These are phyloP conservation scores for Nelumbo lutea DNA, from an alignment of 164 flowering plant species.

Conservation along the genomic window DNA sequence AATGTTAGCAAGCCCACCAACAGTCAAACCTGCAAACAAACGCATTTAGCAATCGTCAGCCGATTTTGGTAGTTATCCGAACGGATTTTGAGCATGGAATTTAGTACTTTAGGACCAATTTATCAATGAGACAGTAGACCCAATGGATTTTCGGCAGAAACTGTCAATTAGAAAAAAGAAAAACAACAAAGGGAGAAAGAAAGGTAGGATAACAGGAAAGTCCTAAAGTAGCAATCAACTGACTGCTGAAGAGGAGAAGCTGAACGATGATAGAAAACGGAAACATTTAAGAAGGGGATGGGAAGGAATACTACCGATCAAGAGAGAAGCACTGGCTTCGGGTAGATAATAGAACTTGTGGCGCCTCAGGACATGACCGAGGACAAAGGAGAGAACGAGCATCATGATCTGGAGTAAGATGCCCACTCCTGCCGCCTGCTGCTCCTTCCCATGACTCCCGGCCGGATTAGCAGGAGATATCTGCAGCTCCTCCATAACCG, in stretches of 20 bases:
- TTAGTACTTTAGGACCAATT: too few relatives aligned
- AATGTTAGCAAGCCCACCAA: slow-evolving; percentile 91
- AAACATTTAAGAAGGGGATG: neutral
- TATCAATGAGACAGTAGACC: too few relatives aligned
- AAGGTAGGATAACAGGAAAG: neutral
- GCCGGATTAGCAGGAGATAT: slow-evolving; percentile 48
- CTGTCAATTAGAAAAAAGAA: too few relatives aligned
- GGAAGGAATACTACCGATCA: slow-evolving; percentile 55
- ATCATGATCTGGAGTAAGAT: slow-evolving; percentile 98
- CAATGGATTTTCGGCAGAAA: too few relatives aligned
- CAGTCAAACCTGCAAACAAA: slow-evolving; percentile 63
- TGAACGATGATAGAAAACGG: neutral
- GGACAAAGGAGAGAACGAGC: slow-evolving; percentile 94
- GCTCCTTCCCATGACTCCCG: slow-evolving; percentile 70
- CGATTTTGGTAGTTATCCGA: neutral
- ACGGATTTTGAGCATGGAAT: too few relatives aligned
- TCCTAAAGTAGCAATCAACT: neutral
- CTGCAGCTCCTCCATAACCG: slow-evolving; percentile 23
- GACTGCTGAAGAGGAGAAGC: slow-evolving; percentile 1
- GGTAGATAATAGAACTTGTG: slow-evolving; percentile 86
- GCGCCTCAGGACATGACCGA: slow-evolving; percentile 93
- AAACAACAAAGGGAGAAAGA: slow-evolving; percentile 2
- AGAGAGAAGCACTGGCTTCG: slow-evolving; percentile 96
- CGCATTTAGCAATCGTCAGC: neutral
- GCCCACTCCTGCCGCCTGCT: slow-evolving; percentile 97